Evolutionary conservation across 129 eudicot genomes (phyloP), one percentile per base, ranked within the genome.

Genomic region (Arctium minus): DNA sequence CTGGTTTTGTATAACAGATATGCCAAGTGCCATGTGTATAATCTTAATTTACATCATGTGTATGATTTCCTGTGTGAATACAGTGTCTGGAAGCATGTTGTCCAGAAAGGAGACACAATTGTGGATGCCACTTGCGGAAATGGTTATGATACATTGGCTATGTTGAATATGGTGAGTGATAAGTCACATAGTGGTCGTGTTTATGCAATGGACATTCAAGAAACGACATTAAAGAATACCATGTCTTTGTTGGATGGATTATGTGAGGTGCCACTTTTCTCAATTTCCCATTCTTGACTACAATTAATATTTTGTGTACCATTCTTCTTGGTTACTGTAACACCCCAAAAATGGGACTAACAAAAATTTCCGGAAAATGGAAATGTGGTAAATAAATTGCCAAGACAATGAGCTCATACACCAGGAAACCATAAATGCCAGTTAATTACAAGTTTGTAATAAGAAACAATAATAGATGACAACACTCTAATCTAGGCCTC

Each of bases 101-200:
- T 93, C 80, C 87, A 79, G 82, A 91, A 93, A 83, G 99, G 99
- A 77, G 99, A 96, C 42, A 38, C 70, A n/a, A 93, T 90, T 46
- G 88, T 96, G 60, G 99, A 96, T 79, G 99, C 99, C 53, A 96
- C 99, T 53, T 96, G 97, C 83, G 99, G 99, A 78, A 96, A 96
- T 82, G 99, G 99, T 40, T 30, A 91, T 48, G 99, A 93, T 83
- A 96, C 99, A 32, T 79, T 96, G 33, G 99, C 95, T 40, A 83
- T 96, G 95, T 53, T 88, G 15, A 84, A 86, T 70, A 76, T 96
- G 94, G 92, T 93, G 35, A 88, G 93, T 60, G 92, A 93, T 74
- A 79, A 81, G 31, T 80, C 87, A 18, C 81, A 27, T 12, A 77
- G n/a, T 5, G 95, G 98, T 3, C 91, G 88, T 77, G 99, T 96